phyloP scores from a whole-genome alignment of 2,329 filamentous ascomycete species.

The Pestalotiopsis fici region DNA sequence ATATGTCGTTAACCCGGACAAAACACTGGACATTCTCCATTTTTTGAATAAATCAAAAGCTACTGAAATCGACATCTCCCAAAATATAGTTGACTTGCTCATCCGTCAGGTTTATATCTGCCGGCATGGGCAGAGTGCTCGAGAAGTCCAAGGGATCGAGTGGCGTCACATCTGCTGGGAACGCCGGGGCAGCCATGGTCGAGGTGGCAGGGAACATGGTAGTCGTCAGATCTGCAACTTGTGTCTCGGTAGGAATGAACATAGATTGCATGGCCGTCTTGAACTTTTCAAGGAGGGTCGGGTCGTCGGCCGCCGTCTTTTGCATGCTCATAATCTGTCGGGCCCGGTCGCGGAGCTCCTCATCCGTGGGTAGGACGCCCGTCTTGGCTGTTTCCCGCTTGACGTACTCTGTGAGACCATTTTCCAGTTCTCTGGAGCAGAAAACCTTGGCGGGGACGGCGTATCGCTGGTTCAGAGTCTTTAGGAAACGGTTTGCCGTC shows the following conservation, averaged over 20 bases:
- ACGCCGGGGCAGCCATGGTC: not conserved
- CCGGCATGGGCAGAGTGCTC: not conserved
- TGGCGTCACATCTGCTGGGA: not conserved
- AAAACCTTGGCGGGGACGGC: conserved; percentile 53
- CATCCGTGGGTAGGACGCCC: conserved; percentile 48
- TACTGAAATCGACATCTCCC: not conserved
- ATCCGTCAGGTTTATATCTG: not conserved
- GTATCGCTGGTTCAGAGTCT: conserved; percentile 43
- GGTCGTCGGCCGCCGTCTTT: conserved; percentile 56
- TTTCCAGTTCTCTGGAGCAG: conserved; percentile 60
- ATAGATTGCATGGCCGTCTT: conserved; percentile 27
- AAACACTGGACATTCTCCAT: not conserved
- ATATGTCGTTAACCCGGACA: not conserved
- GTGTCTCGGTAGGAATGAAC: not conserved
- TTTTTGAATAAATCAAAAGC: not conserved
- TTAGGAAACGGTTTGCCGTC: conserved; percentile 50
- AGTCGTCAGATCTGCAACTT: not conserved
- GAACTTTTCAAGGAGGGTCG: conserved; percentile 53
- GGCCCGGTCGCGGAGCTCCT: conserved; percentile 45
- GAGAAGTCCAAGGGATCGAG: not conserved
- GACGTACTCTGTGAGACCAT: conserved; percentile 52
- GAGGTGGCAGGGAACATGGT: not conserved
- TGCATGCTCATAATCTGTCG: conserved; percentile 47
- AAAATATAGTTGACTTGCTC: conserved; percentile 7
- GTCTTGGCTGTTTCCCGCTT: conserved; percentile 36